Evolutionary conservation across 2,329 filamentous ascomycete species (phyloP), one percentile per base, ranked within the genome.

Genomic region (Talaromyces sp.): DNA sequence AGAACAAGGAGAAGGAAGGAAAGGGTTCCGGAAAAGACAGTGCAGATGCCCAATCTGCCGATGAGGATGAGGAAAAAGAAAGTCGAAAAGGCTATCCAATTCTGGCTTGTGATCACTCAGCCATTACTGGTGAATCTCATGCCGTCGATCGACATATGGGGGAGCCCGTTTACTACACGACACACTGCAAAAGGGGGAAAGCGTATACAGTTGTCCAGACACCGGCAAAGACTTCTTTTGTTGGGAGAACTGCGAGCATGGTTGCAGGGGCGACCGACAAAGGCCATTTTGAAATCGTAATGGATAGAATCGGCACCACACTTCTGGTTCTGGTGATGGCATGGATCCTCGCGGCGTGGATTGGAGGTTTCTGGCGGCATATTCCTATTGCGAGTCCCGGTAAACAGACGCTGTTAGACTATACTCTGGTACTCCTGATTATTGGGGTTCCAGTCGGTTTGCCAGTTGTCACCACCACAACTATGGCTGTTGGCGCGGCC

Each of bases 361-460:
- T 91, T 66, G 88, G 88, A 69, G 88, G 86, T 66, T 91, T 91
- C 81, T 90, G 85, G 81, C 86, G 84, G 65, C 78, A 88, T 74
- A 74, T 89, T 60, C 78, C 79, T 52, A 84, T 91, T 66, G 78
- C 72, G 28, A 70, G 67, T 2, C 72, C 71, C 33, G 80, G 80
- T 63, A 82, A 85, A 67, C 76, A 82, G 77, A 87, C 86, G 67
- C 72, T 89, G 67, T 80, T 89, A 66, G 82, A 85, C 69, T 89
- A 88, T 72, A 84, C 84, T 35, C 76, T 89, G 52, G 85, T 88
- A 60, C 76, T 91, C 62, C 78, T 91, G 68, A 89, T 91, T 70
- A 85, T 91, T 64, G 88, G 88, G 78, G 88, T 91, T n/a, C 88
- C 87, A 55, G 88, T 91, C 73, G 88, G 87, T 85, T 82, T 91